Conservation (phyloP, 1,284 basidiomycete species). For the Ceratobasidium sp. region DNA sequence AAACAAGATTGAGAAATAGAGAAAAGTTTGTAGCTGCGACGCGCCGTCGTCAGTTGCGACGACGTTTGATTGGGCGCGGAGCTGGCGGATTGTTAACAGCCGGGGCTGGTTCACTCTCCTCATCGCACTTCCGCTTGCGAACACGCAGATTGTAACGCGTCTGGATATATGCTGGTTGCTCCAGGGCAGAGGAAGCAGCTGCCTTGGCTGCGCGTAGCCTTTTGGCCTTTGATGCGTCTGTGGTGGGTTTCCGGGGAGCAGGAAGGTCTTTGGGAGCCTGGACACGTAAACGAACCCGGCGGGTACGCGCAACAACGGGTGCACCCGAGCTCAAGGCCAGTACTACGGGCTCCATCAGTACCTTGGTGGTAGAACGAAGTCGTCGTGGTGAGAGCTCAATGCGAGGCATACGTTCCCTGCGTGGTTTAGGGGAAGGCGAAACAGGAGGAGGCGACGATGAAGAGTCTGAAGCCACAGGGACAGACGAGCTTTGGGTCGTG, state of each 20-base stretch:
- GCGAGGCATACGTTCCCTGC: neutral
- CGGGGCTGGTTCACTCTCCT: conserved; percentile 5
- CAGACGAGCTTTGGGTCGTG: no score
- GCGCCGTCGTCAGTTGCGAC: neutral
- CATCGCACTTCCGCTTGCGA: conserved; percentile 4
- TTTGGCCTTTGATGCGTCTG: neutral
- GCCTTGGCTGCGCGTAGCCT: neutral
- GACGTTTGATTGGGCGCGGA: conserved; percentile 13
- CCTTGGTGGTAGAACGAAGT: conserved; percentile 8
- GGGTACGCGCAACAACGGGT: neutral
- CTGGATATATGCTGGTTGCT: neutral
- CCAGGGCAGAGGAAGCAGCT: neutral
- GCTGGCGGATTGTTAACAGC: conserved; percentile 13
- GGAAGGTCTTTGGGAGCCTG: neutral
- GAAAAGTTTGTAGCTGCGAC: no score
- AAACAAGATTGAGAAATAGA: no score
- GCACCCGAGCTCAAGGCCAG: neutral
- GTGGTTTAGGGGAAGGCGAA: neutral
- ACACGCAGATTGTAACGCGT: neutral
- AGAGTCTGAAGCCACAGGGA: no score
- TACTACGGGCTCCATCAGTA: neutral
- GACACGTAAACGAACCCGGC: neutral
- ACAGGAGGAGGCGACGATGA: neutral
- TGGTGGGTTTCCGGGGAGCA: neutral
- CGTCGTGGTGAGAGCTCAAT: neutral